A percentile compares a stretch with the other conserved stretches of the same genome.
phyloP scores from a whole-genome alignment of 2,329 filamentous ascomycete species.

The Cladophialophora psammophila region DNA sequence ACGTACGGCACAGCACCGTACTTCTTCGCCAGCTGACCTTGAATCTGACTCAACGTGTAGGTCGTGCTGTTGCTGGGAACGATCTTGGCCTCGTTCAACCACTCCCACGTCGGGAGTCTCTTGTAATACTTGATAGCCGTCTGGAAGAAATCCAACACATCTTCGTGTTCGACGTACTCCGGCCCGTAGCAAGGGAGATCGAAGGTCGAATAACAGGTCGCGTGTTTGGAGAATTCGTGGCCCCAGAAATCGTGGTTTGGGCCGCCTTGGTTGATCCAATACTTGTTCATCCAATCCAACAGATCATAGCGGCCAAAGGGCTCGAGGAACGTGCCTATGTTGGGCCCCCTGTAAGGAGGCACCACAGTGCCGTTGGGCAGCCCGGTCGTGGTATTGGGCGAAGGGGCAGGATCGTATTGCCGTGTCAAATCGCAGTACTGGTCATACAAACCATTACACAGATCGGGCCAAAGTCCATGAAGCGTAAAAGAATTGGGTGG shows the following conservation, averaged over 20 bases:
- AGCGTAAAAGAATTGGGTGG: conserved; percentile 48
- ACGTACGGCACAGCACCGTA: conserved; percentile 66
- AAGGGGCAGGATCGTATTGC: conserved; percentile 69
- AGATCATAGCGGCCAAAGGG: conserved; percentile 66
- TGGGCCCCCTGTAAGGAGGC: conserved; percentile 64
- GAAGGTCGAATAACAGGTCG: conserved; percentile 72
- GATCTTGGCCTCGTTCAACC: conserved; percentile 64
- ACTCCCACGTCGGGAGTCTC: conserved; percentile 65
- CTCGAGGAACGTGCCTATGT: conserved; percentile 66
- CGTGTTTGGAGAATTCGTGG: conserved; percentile 73
- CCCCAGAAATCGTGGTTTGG: conserved; percentile 69
- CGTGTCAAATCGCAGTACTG: conserved; percentile 70
- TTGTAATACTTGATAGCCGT: conserved; percentile 66
- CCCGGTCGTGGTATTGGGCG: conserved; percentile 69
- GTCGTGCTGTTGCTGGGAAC: conserved; percentile 64
- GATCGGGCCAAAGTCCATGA: conserved; percentile 59
- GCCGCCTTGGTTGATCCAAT: conserved; percentile 67
- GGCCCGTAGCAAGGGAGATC: conserved; percentile 71
- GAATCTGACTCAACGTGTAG: conserved; percentile 63
- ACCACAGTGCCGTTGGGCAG: conserved; percentile 59
- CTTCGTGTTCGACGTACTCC: conserved; percentile 62
- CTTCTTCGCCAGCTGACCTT: conserved; percentile 57
- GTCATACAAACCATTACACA: conserved; percentile 65
- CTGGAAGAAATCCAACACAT: conserved; percentile 70
- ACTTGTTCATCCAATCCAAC: conserved; percentile 70